Evolutionary conservation across 306 rosid species (phyloP).

Genomic region (Abrus pulchellus): DNA sequence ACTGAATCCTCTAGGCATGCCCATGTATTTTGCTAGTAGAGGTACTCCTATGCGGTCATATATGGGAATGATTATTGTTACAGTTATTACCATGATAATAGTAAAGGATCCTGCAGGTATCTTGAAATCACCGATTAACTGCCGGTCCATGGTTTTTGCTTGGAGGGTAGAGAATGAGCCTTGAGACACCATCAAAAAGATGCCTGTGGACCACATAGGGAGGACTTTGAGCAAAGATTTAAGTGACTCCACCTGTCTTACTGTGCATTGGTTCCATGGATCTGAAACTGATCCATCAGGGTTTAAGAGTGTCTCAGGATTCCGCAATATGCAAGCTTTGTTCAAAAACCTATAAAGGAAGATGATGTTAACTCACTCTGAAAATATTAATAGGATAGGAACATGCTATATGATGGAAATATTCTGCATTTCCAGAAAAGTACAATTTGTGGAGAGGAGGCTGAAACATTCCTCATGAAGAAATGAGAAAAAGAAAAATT

Average conservation of each 20-base stretch:
- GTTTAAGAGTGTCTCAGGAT: conserved; percentile 35
- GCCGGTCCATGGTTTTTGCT: conserved; percentile 53
- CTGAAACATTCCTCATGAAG: conserved; percentile 2
- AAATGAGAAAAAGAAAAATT: neutral
- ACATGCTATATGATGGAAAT: conserved; percentile 19
- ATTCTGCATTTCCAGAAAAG: neutral
- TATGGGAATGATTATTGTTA: conserved; percentile 41
- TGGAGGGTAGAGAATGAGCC: conserved; percentile 49
- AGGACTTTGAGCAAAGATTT: conserved; percentile 55
- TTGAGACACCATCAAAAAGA: conserved; percentile 47
- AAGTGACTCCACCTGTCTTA: conserved; percentile 63
- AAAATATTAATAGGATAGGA: neutral
- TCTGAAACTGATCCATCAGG: conserved; percentile 53
- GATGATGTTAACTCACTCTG: conserved; percentile 12
- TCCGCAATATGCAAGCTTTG: conserved; percentile 64
- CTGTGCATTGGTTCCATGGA: conserved; percentile 67
- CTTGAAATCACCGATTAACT: conserved; percentile 43
- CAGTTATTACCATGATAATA: conserved; percentile 45
- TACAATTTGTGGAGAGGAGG: neutral
- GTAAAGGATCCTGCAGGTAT: conserved; percentile 62
- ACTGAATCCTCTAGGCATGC: conserved; percentile 49
- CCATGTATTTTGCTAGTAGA: conserved; percentile 47
- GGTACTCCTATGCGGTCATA: conserved; percentile 53
- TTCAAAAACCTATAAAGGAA: conserved; percentile 50
- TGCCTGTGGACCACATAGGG: conserved; percentile 64